phyloP scores from a whole-genome alignment of 768 basidiomycete genomes.

The Russula brevipes region DNA sequence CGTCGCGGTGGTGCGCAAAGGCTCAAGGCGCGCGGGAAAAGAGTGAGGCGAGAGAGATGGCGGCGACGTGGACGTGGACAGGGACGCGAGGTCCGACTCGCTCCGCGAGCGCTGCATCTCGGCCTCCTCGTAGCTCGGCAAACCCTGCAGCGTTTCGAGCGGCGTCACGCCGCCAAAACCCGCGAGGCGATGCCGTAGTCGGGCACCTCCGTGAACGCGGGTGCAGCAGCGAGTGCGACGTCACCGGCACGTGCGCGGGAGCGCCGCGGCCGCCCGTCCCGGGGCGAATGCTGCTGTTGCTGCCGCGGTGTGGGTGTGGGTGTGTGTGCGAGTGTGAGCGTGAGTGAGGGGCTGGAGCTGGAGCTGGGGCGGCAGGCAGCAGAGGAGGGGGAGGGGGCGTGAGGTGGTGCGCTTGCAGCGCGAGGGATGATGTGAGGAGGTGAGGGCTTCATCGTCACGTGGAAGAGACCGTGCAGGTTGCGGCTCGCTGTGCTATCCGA shows the following conservation, averaged over 20 bases:
- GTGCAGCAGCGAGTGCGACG: constrained; percentile 40
- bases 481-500: constrained; percentile 45
- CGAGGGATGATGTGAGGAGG: constrained; percentile 42
- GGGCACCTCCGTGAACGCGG: constrained; percentile 72
- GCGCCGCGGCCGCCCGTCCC: constrained; percentile 7
- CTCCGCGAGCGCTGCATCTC: constrained; percentile 25
- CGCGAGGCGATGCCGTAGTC: constrained; percentile 79
- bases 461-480: constrained; percentile 47
- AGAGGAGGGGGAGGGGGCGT: constrained; percentile 11
- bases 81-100: constrained; percentile 24
- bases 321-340: neutral
- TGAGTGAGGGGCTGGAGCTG: neutral
- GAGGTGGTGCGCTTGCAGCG: constrained; percentile 31
- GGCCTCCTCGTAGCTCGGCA: constrained; percentile 86
- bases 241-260: constrained; percentile 20
- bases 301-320: neutral
- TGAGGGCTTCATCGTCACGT: constrained; percentile 60
- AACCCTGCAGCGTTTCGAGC: constrained; percentile 61
- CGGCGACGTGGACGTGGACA: neutral
- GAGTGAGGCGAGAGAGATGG: neutral
- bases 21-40: too few relatives aligned
- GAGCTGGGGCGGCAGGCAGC: neutral
- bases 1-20: too few relatives aligned
- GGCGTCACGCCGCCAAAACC: constrained; percentile 90
- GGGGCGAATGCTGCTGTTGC: constrained; percentile 5